phyloP scores from a whole-genome alignment of 1,139 yeast species.

The Insectozyma bohioensis region DNA sequence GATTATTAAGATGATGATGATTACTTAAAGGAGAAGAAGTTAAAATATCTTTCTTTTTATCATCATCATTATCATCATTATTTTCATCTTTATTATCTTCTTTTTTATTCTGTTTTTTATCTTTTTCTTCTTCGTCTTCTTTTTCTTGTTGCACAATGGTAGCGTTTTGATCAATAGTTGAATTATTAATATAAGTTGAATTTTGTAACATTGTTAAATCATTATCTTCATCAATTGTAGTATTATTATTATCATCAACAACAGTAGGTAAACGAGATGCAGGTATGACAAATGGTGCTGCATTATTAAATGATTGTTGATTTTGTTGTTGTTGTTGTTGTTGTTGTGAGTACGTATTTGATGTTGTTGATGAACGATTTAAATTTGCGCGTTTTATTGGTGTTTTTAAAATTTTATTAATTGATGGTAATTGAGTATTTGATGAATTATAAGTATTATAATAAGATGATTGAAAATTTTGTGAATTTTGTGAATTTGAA shows the following conservation, averaged over 20 bases:
- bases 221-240: conserved; percentile 40
- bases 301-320: conserved; percentile 16
- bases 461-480: conserved; percentile 6
- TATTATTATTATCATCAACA: conserved; percentile 23
- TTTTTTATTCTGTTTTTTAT: too few species aligned
- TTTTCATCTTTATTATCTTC: conserved; percentile 6
- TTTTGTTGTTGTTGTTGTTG: too few species aligned
- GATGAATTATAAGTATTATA: too few species aligned
- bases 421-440: conserved; percentile 32
- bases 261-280: conserved; percentile 12
- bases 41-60: conserved; percentile 19
- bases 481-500: conserved; percentile 2
- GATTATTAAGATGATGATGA: conserved; percentile 18
- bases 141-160: conserved; percentile 11
- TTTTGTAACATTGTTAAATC: conserved; percentile 19
- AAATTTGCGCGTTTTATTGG: conserved; percentile 40
- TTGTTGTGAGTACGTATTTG: conserved; percentile 10
- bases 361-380: conserved; percentile 21
- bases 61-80: conserved; percentile 11
- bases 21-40: conserved; percentile 36
- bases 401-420: conserved; percentile 46
- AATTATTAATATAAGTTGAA: conserved; percentile 16
- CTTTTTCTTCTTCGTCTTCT: conserved; percentile 3
- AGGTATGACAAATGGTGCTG: conserved; percentile 7
- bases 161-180: conserved; percentile 16